Conservation (phyloP, 2,329 filamentous ascomycete species). For the Ceratocystis variospora region DNA sequence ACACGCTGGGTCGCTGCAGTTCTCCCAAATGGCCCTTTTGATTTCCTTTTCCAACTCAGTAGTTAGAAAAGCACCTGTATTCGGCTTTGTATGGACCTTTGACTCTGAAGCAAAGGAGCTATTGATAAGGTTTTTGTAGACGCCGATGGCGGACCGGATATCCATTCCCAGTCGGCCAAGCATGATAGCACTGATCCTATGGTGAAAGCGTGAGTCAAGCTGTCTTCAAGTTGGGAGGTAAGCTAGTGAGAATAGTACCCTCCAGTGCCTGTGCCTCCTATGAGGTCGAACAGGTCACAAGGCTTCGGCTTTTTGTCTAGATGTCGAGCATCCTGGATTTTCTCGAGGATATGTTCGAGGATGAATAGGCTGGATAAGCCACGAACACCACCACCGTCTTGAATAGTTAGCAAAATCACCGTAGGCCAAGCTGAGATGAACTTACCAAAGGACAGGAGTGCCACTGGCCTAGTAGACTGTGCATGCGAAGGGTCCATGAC, state of each 20-base stretch:
- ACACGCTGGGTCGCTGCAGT: not conserved
- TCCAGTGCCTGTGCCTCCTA: constrained; percentile 25
- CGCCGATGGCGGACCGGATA: not conserved
- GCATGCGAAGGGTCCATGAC: too few species aligned
- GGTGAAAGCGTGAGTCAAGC: not conserved
- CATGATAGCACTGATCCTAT: not conserved
- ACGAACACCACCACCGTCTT: constrained; percentile 23
- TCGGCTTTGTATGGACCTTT: not conserved
- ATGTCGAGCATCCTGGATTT: constrained; percentile 17
- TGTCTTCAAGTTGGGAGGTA: constrained; percentile 12
- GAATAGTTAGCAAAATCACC: not conserved
- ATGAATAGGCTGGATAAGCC: constrained; percentile 24
- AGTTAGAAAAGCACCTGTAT: not conserved
- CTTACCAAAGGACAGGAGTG: not conserved
- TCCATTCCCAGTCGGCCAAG: not conserved
- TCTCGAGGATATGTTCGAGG: constrained; percentile 22
- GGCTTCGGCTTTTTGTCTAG: constrained; percentile 21
- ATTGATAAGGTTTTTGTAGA: not conserved
- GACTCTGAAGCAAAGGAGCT: not conserved
- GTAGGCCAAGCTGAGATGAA: not conserved
- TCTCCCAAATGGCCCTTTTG: not conserved
- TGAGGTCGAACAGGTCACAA: constrained; percentile 24
- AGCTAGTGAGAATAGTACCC: constrained; percentile 18
- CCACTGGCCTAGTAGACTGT: not conserved
- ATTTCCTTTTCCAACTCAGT: not conserved